Evolutionary conservation across 1,139 yeast genomes (phyloP), one percentile per base, ranked within the genome.

Genomic region (Debaryomyces sp.): DNA sequence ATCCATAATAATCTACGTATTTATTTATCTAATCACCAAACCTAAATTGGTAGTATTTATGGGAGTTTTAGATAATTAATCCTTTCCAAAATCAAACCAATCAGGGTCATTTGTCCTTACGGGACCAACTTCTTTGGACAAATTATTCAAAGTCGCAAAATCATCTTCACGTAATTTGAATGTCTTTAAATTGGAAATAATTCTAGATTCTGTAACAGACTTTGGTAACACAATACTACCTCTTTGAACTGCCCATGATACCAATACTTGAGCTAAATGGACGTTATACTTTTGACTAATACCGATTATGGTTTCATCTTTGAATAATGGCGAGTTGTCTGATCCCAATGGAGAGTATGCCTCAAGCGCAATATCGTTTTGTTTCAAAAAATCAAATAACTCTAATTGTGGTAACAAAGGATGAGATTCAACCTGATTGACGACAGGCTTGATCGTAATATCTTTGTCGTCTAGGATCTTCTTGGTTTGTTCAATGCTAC

Each of bases 321-420:
- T 70, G 54, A 78, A 60, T 45, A 79, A 66, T 45, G 87, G 86
- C 9, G 85, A 81, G 44, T 81, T 81, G 17, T 63, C 56, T 4
- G 83, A 74, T 9, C 87, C 88, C 55, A 82, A 70, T 41, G 88
- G 88, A 8, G 87, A 81, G 60, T 79, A 84, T 7, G 87, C 85
- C 48, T 77, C 80, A 37, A 82, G 61, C 26, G 66, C 51, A 49
- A 84, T 80, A n/a, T 70, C 71, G 49, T 82, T 64, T 8, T 68
- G 59, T 45, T 68, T 67, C 56, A 77, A 70, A 60, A 61, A 82
- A 17, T 75, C 64, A 47, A 70, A 67, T 53, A 84, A 63, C 35
- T 79, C 80, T 10, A 66, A 61, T 58, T 82, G 86, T 26, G 85
- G 82, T 53, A 83, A 67, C 47, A 71, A 77, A 43, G 87, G 87